A percentile compares a stretch with the other conserved stretches of the same genome.
These are phyloP conservation scores for Brachypodium distachyon DNA, from an alignment of 202 grass and related monocot genomes.

Conservation along the genomic window DNA sequence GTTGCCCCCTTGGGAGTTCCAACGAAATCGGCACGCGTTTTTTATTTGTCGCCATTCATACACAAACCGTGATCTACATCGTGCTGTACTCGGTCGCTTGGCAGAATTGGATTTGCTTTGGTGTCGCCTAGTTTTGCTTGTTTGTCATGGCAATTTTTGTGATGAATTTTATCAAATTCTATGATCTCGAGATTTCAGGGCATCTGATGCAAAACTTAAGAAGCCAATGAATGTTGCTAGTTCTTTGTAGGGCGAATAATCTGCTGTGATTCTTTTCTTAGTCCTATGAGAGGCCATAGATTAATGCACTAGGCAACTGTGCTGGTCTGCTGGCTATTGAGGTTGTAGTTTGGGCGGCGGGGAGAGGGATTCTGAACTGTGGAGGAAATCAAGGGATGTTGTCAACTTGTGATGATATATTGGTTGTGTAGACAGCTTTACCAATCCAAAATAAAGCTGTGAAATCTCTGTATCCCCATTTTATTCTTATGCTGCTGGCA, in stretches of 20 bases:
- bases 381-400: neutral
- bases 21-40: neutral
- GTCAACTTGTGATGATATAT: neutral
- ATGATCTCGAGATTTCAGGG: neutral
- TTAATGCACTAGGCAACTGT: neutral
- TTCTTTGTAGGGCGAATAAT: neutral
- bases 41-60: slow-evolving; percentile 19
- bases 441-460: neutral
- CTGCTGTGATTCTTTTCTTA: neutral
- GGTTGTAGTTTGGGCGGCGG: neutral
- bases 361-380: neutral
- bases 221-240: neutral
- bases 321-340: neutral
- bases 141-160: neutral
- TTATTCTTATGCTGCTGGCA: neutral
- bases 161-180: neutral
- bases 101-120: neutral
- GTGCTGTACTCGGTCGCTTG: neutral
- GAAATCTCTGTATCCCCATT: neutral
- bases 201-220: neutral
- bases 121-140: neutral
- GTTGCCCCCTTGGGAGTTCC: neutral
- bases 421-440: neutral
- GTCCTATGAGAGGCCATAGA: neutral
- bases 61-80: neutral